Evolutionary conservation across 768 basidiomycete genomes (phyloP), one percentile per base, ranked within the genome.

Genomic region (Tylopilus rubrobrunneus): DNA sequence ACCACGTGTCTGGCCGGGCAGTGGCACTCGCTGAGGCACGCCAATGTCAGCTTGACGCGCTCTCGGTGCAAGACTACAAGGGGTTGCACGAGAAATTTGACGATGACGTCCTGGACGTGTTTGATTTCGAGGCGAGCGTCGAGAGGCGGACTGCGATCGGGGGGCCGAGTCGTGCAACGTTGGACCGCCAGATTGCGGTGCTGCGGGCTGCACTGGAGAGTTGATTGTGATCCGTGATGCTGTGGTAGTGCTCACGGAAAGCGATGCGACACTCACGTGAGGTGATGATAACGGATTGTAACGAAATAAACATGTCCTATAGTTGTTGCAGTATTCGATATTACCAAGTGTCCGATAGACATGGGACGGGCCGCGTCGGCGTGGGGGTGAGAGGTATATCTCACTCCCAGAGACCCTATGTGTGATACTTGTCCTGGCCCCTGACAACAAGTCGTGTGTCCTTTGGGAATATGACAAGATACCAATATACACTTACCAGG

Each of bases 1-100:
- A 99, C 68, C 97, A 99, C 69, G 85, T 99, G 61, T 98, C 97
- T 5, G 97, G 97, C 5, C 86, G 92, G 14, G 94, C 96, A 19
- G 96, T 99, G 44, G 94, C 96, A 2, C 78, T 98, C 37, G 96
- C 96, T 1, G 97, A 99, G 70, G 76, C 85, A 41, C 82, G 84
- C 33, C 78, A 81, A 55, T 86, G 88, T 62, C 88, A 91, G 63
- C 78, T 99, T 40, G 85, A 91, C 57, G 84, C 89, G 48, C 79
- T 99, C 56, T 78, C 84, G 1, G 75, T 94, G 47, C 73, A 83
- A 34, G 92, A 99, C 70, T 95, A 83, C 75, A 82, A 88, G 67
- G 69, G 70, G 34, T 75, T 99, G 59, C 85, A 83, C 60, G 77
- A 80, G 36, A 83, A 85, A 61, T 99, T 99, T 67, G 77, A 78